These are phyloP conservation scores for Jaapia argillacea DNA, from an alignment of 768 basidiomycete species.

Conservation along the genomic window DNA sequence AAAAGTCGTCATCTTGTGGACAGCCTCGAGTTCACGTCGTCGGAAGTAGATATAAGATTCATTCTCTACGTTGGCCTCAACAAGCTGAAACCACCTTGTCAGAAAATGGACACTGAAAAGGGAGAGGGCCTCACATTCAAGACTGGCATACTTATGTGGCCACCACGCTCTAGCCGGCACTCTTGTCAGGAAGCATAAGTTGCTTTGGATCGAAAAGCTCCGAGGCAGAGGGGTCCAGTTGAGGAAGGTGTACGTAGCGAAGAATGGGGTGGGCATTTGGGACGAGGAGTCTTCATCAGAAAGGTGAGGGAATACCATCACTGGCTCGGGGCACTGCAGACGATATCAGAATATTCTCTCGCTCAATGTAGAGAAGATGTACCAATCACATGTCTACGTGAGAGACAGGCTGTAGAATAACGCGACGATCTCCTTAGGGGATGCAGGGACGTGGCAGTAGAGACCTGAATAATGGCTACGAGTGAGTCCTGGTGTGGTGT, in stretches of 20 bases:
- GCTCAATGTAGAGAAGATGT: background rate
- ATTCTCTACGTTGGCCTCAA: slow-evolving; percentile 82
- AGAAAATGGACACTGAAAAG: background rate
- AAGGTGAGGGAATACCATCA: slow-evolving; percentile 62
- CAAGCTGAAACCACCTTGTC: slow-evolving; percentile 38
- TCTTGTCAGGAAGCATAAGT: slow-evolving; percentile 90
- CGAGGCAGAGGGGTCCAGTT: slow-evolving; percentile 56
- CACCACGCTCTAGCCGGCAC: slow-evolving; percentile 68
- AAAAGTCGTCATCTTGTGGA: slow-evolving; percentile 89
- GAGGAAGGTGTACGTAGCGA: slow-evolving; percentile 62
- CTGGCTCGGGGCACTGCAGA: slow-evolving; percentile 50
- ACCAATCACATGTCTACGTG: too few species aligned
- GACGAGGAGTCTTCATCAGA: slow-evolving; percentile 56
- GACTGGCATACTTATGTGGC: slow-evolving; percentile 76
- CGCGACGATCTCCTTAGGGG: too few species aligned
- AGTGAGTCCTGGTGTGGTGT: too few species aligned
- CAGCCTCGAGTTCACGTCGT: slow-evolving; percentile 85
- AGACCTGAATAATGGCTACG: too few species aligned
- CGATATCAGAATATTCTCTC: slow-evolving; percentile 3
- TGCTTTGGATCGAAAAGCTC: slow-evolving; percentile 53
- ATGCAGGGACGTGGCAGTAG: too few species aligned
- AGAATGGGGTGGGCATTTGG: slow-evolving; percentile 47
- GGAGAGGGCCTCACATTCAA: slow-evolving; percentile 61
- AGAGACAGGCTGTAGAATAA: too few species aligned
- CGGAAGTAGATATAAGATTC: slow-evolving; percentile 98